phyloP scores from a whole-genome alignment of 805 yeast species.

The Lipomyces yamanashiensis region DNA sequence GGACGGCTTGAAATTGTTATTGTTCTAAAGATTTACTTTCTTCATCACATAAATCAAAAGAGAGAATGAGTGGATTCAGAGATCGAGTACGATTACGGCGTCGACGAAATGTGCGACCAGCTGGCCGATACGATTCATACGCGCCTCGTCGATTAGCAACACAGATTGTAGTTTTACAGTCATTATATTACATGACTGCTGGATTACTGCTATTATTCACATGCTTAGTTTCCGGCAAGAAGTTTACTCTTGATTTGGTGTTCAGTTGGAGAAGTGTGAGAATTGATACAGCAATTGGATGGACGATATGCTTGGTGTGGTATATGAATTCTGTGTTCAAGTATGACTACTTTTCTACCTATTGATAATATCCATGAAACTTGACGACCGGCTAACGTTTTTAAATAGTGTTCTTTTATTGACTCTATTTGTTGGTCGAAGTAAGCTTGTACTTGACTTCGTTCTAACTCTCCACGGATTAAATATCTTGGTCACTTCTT shows the following conservation, averaged over 20 bases:
- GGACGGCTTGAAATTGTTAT: no score
- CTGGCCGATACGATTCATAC: constrained; percentile 49
- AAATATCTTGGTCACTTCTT: constrained; percentile 70
- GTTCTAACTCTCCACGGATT: constrained; percentile 90
- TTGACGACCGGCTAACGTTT: background rate
- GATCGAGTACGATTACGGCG: constrained; percentile 19
- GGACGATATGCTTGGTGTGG: constrained; percentile 78
- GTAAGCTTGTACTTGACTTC: constrained; percentile 95
- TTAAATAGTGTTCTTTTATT: constrained; percentile 71
- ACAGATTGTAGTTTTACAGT: constrained; percentile 79
- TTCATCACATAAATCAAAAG: background rate
- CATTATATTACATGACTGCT: constrained; percentile 78
- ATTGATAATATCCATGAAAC: background rate
- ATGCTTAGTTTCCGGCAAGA: constrained; percentile 71
- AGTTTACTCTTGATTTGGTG: constrained; percentile 68
- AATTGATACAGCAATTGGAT: constrained; percentile 77
- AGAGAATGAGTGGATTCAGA: constrained; percentile 1
- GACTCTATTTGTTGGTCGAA: constrained; percentile 86
- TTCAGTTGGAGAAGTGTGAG: constrained; percentile 80
- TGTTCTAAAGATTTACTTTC: no score
- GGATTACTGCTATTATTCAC: constrained; percentile 65
- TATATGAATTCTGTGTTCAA: constrained; percentile 72
- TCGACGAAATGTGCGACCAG: constrained; percentile 15
- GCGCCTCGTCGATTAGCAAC: constrained; percentile 64
- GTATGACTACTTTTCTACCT: constrained; percentile 14